phyloP scores from a whole-genome alignment of 306 rosid species.

The Rosa chinensis region DNA sequence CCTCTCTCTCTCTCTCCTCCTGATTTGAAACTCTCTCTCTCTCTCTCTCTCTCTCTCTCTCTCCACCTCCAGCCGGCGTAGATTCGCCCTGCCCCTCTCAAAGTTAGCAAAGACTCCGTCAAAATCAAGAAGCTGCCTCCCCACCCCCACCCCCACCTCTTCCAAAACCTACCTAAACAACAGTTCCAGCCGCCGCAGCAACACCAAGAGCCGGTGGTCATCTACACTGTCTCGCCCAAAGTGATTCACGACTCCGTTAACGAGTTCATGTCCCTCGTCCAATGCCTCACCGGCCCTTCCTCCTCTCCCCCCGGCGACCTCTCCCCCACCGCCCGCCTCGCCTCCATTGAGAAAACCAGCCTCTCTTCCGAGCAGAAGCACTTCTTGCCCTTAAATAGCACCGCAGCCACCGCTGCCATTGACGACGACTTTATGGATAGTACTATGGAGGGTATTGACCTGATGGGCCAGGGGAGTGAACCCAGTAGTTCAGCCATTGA shows the following conservation, averaged over 20 bases:
- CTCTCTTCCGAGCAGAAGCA: constrained; percentile 26
- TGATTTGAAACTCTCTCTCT: no score
- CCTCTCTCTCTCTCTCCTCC: no score
- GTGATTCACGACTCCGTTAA: constrained; percentile 55
- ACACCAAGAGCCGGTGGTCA: constrained; percentile 57
- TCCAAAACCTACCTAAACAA: constrained; percentile 10
- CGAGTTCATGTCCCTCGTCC: constrained; percentile 86
- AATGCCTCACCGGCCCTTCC: constrained; percentile 82
- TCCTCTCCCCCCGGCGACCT: constrained; percentile 51
- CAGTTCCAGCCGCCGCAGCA: constrained; percentile 11
- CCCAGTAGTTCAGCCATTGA: no score
- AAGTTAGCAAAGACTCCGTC: constrained; percentile 69
- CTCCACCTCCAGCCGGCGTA: no score
- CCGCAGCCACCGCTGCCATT: neutral
- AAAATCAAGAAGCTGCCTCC: constrained; percentile 67
- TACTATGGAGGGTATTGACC: constrained; percentile 45
- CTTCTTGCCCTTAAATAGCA: neutral
- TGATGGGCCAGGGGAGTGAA: constrained; percentile 35
- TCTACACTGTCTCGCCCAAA: constrained; percentile 87
- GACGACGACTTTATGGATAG: constrained; percentile 31
- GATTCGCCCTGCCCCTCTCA: constrained; percentile 69
- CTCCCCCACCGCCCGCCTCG: constrained; percentile 90
- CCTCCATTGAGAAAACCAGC: constrained; percentile 77
- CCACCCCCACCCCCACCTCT: constrained; percentile 44
- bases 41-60: no score